Conservation (phyloP, 192 early-diverging fungal genomes). For the Coemansia sp. region DNA sequence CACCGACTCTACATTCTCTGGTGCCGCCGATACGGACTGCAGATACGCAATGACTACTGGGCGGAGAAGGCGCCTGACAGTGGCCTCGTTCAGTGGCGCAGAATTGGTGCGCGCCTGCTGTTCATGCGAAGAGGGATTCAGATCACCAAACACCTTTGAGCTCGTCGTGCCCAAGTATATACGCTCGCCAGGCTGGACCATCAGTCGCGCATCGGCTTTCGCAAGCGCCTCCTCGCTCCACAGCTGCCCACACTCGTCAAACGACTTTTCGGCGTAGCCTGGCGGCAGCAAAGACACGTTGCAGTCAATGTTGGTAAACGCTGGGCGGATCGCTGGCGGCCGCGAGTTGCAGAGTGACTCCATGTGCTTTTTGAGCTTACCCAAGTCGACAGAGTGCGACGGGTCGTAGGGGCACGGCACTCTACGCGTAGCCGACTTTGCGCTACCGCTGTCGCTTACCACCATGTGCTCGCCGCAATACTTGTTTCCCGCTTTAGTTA, state of each 20-base stretch:
- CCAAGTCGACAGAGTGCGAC: slow-evolving; percentile 63
- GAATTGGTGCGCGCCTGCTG: not conserved
- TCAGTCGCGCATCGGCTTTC: slow-evolving; percentile 26
- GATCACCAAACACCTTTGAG: slow-evolving; percentile 10
- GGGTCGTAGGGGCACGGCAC: slow-evolving; percentile 77
- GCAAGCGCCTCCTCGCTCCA: slow-evolving; percentile 37
- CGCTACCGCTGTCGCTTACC: not conserved
- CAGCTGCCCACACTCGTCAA: slow-evolving; percentile 10
- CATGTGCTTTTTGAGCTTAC: slow-evolving; percentile 64
- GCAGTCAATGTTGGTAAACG: slow-evolving; percentile 44
- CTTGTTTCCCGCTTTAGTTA: slow-evolving; percentile 55
- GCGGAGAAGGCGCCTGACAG: slow-evolving; percentile 5
- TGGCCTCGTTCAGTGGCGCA: not conserved
- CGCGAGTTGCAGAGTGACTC: slow-evolving; percentile 65
- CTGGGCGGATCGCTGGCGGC: slow-evolving; percentile 47
- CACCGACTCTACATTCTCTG: not conserved
- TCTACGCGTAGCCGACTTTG: slow-evolving; percentile 27
- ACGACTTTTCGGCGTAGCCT: slow-evolving; percentile 5
- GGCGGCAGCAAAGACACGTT: slow-evolving; percentile 38
- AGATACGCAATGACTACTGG: slow-evolving; percentile 13
- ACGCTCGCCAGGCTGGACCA: slow-evolving; percentile 33
- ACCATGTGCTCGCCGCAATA: slow-evolving; percentile 73
- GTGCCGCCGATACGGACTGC: slow-evolving; percentile 1
- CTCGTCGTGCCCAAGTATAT: slow-evolving; percentile 5
- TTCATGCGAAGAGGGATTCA: not conserved